A percentile compares a stretch with the other conserved stretches of the same genome.
Conservation (phyloP, 495 filamentous ascomycete genomes). For the Gamarada debralockiae region DNA sequence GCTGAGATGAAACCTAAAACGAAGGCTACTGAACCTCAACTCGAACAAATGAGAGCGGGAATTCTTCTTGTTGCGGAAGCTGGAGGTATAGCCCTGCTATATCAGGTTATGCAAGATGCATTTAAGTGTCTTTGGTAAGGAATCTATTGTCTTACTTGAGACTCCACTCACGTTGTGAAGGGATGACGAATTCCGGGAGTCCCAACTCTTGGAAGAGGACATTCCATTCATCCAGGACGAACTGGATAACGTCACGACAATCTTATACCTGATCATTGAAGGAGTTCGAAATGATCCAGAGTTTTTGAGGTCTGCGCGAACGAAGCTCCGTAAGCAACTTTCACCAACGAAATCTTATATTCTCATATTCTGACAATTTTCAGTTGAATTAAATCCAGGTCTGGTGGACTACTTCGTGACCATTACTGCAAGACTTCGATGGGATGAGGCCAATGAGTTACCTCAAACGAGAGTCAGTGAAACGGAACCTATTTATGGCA, state of each 20-base stretch:
- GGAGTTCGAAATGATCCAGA: slow-evolving; percentile 49
- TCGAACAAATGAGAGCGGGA: slow-evolving; percentile 65
- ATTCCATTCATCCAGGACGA: slow-evolving; percentile 42
- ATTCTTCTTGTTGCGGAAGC: slow-evolving; percentile 55
- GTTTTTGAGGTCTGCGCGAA: slow-evolving; percentile 33
- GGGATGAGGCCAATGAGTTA: slow-evolving; percentile 73
- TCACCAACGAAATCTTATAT: neutral
- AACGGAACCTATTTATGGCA: neutral
- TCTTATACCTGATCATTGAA: slow-evolving; percentile 71
- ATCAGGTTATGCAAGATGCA: slow-evolving; percentile 52
- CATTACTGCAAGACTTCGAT: slow-evolving; percentile 72
- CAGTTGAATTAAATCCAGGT: slow-evolving; percentile 58
- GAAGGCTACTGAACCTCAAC: slow-evolving; percentile 47
- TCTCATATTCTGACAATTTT: slow-evolving; percentile 12
- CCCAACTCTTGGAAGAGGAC: slow-evolving; percentile 23
- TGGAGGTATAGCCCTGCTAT: slow-evolving; percentile 55
- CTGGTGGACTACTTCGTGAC: slow-evolving; percentile 71
- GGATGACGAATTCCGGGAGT: slow-evolving; percentile 25
- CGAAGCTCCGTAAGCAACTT: slow-evolving; percentile 35
- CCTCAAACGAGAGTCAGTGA: slow-evolving; percentile 39
- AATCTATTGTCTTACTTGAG: neutral
- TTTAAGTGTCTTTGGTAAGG: slow-evolving; percentile 53
- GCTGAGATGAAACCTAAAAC: slow-evolving; percentile 29
- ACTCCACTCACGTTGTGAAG: slow-evolving; percentile 26
- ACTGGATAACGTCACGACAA: slow-evolving; percentile 58